phyloP scores from a whole-genome alignment of 2,329 filamentous ascomycete genomes.

The Dryadomyces quercivorus region DNA sequence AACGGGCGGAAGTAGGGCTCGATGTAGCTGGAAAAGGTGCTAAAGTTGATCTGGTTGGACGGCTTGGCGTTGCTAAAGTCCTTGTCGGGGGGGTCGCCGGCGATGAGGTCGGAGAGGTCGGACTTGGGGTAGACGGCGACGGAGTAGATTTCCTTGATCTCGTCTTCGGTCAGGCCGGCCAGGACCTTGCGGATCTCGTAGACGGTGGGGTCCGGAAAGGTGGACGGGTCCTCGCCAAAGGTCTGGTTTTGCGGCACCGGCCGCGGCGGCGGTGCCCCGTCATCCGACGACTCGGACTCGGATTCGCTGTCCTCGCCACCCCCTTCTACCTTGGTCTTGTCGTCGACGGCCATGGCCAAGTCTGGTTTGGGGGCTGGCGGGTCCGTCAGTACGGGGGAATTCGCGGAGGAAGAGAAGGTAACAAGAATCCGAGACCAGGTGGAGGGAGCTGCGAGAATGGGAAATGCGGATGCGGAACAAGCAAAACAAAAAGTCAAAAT shows the following conservation, averaged over 20 bases:
- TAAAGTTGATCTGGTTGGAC: conserved; percentile 84
- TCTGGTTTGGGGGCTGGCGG: neutral
- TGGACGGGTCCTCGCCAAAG: conserved; percentile 84
- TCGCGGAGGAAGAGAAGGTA: no score
- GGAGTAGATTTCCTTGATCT: conserved; percentile 77
- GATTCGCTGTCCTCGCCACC: conserved; percentile 28
- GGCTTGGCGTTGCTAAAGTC: conserved; percentile 94
- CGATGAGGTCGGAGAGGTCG: conserved; percentile 73
- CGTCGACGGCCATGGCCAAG: conserved; percentile 14
- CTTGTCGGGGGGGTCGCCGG: conserved; percentile 80
- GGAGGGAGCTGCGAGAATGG: no score
- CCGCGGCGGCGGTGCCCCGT: conserved; percentile 47
- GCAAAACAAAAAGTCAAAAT: neutral
- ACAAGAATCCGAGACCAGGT: no score
- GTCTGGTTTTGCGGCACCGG: conserved; percentile 69
- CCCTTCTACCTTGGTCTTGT: conserved; percentile 10
- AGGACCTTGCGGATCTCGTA: conserved; percentile 78
- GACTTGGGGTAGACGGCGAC: conserved; percentile 72
- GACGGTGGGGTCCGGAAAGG: conserved; percentile 81
- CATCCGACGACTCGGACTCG: conserved; percentile 38
- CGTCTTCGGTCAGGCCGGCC: conserved; percentile 68
- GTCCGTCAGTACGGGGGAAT: neutral
- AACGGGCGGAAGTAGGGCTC: conserved; percentile 86
- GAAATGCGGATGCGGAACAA: neutral
- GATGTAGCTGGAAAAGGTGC: conserved; percentile 82